A percentile compares a stretch with the other conserved stretches of the same genome.
phyloP scores from a whole-genome alignment of 2,329 filamentous ascomycete species.

The Endothia cerciana region DNA sequence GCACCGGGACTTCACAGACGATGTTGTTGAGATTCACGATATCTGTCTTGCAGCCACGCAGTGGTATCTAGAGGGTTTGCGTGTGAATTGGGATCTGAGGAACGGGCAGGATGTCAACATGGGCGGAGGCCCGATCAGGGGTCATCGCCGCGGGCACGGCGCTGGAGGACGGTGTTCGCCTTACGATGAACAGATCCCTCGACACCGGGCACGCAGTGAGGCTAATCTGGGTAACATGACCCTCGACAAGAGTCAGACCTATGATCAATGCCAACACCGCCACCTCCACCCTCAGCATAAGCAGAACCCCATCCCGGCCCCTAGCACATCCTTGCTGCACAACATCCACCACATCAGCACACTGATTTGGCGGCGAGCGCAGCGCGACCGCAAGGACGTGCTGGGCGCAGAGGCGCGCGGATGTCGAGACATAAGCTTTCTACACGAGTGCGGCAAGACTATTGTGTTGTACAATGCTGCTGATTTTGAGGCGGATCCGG shows the following conservation, averaged over 20 bases:
- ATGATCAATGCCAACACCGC: neutral
- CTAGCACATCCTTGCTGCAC: slow-evolving; percentile 35
- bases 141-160: neutral
- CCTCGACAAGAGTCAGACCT: no score
- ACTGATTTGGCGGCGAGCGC: slow-evolving; percentile 38
- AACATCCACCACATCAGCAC: slow-evolving; percentile 39
- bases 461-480: slow-evolving; percentile 34
- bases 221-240: neutral
- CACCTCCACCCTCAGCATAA: no score
- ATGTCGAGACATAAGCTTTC: slow-evolving; percentile 36
- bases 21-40: slow-evolving; percentile 30
- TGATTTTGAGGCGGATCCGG: slow-evolving; percentile 28
- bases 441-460: slow-evolving; percentile 38
- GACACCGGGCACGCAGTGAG: slow-evolving; percentile 15
- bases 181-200: neutral
- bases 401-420: slow-evolving; percentile 36
- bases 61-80: slow-evolving; percentile 31
- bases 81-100: slow-evolving; percentile 32
- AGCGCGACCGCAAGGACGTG: slow-evolving; percentile 37
- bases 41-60: slow-evolving; percentile 34
- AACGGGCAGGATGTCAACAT: slow-evolving; percentile 10
- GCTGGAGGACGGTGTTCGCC: slow-evolving; percentile 8
- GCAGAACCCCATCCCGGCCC: slow-evolving; percentile 26
- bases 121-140: slow-evolving; percentile 6
- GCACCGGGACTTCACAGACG: slow-evolving; percentile 8